Evolutionary conservation across 345 rosid genomes (phyloP).

Genomic region (Eucalyptus microcorys): DNA sequence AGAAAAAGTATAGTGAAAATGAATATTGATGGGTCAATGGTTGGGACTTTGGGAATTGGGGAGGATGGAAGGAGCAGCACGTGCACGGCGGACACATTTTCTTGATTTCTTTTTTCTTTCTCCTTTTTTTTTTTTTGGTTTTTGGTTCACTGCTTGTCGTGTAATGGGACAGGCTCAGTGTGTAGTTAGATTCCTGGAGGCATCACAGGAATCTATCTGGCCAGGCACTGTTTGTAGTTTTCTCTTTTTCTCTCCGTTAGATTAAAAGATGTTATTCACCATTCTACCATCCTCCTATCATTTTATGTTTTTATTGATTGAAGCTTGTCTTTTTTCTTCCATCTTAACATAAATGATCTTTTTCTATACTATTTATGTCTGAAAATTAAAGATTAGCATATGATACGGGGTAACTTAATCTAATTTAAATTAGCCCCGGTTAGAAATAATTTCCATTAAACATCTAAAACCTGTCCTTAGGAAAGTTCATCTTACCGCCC

Average conservation of each 20-base stretch:
- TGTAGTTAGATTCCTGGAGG: background rate
- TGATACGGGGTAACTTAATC: conserved; percentile 15
- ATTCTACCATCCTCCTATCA: background rate
- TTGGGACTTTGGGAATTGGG: background rate
- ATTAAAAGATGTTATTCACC: background rate
- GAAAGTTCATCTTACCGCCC: background rate
- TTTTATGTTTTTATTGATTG: background rate
- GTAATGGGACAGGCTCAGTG: background rate
- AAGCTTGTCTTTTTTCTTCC: background rate
- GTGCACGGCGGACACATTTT: background rate
- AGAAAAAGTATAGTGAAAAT: background rate
- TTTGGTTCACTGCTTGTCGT: background rate
- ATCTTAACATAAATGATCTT: background rate
- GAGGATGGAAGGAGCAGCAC: background rate
- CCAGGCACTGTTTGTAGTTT: background rate
- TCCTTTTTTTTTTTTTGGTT: background rate
- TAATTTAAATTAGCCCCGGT: background rate
- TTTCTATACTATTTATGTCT: background rate
- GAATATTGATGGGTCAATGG: background rate
- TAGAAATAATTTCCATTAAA: background rate
- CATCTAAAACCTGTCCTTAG: background rate
- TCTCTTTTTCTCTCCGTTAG: background rate
- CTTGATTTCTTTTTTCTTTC: background rate
- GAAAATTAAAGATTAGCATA: background rate
- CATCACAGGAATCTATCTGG: background rate